Conservation (phyloP, 140 eudicot species). For the Oenanthe javanica region DNA sequence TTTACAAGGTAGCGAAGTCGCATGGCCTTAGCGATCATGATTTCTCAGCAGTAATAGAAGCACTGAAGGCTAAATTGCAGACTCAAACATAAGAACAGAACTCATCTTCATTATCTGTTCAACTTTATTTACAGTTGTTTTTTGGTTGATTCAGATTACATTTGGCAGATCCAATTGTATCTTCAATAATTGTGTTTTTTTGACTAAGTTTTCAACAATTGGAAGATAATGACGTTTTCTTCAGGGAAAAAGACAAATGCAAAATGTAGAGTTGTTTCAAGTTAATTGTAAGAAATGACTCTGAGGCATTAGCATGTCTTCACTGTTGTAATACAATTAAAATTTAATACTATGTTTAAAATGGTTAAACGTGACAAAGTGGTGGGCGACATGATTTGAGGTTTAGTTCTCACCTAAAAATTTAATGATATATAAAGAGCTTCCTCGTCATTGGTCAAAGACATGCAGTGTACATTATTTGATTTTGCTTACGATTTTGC, state of each 20-base stretch:
- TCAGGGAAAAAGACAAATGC: neutral
- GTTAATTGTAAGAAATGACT: neutral
- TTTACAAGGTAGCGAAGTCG: slow-evolving; percentile 81
- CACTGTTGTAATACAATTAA: neutral
- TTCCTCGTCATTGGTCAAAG: neutral
- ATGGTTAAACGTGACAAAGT: neutral
- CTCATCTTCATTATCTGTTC: neutral
- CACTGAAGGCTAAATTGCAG: slow-evolving; percentile 60
- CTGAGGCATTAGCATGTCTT: neutral
- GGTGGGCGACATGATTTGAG: neutral
- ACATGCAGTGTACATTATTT: neutral
- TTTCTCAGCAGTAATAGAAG: slow-evolving; percentile 92
- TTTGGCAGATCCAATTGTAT: neutral
- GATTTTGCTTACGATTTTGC: neutral
- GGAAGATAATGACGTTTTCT: neutral
- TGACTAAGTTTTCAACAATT: neutral
- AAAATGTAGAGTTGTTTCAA: neutral
- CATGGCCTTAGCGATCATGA: slow-evolving; percentile 72
- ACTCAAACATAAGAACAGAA: slow-evolving; percentile 15
- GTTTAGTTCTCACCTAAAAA: too few relatives aligned
- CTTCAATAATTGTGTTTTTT: neutral
- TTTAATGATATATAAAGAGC: neutral
- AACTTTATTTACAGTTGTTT: too few relatives aligned
- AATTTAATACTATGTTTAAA: neutral
- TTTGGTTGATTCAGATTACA: neutral